Evolutionary conservation across 768 basidiomycete genomes (phyloP), one percentile per base, ranked within the genome.

Genomic region (Boletus vinaceobasis): DNA sequence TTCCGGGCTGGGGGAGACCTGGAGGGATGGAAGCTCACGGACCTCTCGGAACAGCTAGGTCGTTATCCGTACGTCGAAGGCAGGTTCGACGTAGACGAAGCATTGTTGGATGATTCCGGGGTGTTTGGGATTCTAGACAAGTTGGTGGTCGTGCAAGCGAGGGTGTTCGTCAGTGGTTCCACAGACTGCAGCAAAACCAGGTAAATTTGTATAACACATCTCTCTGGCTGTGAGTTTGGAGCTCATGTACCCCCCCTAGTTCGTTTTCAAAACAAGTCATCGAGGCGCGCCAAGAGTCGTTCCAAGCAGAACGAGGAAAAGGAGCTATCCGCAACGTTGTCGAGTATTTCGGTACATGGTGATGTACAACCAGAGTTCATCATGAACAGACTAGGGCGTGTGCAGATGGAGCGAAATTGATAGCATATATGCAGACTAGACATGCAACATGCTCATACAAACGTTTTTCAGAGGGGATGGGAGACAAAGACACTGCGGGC

Each of bases 91-190:
- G 37, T 69, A 13, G 52, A 66, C 19, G 65, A 60, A 14, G 69
- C 72, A 23, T 50, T 78, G 21, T 58, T 81, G 39, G 60, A 73
- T 9, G 85, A 86, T 56, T 52, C 75, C 0, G 85, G 85, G 0
- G 69, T 80, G 23, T 58, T 74, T 45, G 82, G 77, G 1, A 85
- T 85, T 45, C 58, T 86, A 53, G 81, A 85, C 55, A 85, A 84
- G 65, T 65, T 79, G 54, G 75, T 83, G 38, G 73, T 77, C n/a
- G 75, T 74, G 53, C 66, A 74, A 27, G 77, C 83, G 21, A 65
- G 71, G 37, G 48, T 79, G 36, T 85, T 85, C 52, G 67, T 86
- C 19, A 78, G 77, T 35, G 82, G 80, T 4, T 74, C 72, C 33
- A 68, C 65, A 3, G 71, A 73, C 7, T 84, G 82, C 57, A 75